These are phyloP conservation scores for Picea abies DNA, from an alignment of 83 land plant genomes.

Conservation along the genomic window DNA sequence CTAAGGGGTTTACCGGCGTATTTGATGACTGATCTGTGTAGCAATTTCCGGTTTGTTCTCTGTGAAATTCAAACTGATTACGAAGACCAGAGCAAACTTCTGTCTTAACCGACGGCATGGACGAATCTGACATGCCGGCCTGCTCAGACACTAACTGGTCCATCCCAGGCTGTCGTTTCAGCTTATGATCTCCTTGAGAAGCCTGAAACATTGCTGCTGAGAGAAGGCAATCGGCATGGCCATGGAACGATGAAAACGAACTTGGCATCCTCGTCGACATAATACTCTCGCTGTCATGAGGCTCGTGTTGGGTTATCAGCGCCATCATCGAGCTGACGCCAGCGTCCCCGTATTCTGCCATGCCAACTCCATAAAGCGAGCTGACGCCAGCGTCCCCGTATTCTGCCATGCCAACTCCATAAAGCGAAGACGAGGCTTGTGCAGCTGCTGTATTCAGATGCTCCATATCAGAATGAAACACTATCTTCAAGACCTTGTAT, in stretches of 20 bases:
- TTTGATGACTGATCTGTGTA: not conserved
- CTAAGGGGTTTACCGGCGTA: too few relatives aligned
- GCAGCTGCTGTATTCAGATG: not conserved
- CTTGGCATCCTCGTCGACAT: not conserved
- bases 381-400: constrained; percentile 7
- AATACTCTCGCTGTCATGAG: not conserved
- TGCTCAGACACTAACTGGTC: not conserved
- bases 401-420: not conserved
- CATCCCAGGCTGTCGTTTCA: not conserved
- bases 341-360: constrained; percentile 5
- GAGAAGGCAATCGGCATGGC: not conserved
- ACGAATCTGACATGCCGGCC: not conserved
- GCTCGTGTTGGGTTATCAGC: not conserved
- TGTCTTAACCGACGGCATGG: too few relatives aligned
- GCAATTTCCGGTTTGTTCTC: too few relatives aligned
- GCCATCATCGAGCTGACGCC: constrained; percentile 12
- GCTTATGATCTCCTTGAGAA: not conserved
- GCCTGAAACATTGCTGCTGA: not conserved
- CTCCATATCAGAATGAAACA: not conserved
- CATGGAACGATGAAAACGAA: not conserved
- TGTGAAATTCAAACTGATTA: not conserved
- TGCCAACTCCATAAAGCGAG: not conserved
- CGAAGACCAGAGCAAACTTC: too few relatives aligned
- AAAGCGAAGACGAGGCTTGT: not conserved
- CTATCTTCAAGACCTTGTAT: too few relatives aligned